phyloP scores from a whole-genome alignment of 352 stramenopile genomes.

The Phytophthora constricta region DNA sequence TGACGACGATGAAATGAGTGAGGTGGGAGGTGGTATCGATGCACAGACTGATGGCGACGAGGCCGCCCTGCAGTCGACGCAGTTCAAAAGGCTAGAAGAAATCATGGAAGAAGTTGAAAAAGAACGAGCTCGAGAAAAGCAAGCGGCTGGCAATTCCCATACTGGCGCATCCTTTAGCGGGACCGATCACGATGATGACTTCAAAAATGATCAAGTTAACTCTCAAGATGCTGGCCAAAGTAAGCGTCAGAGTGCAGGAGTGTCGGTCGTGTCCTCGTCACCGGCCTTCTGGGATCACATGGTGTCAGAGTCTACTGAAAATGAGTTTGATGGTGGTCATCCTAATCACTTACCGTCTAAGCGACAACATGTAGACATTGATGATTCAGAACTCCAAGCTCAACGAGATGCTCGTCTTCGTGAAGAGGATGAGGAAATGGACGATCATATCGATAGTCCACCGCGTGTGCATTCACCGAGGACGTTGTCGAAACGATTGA shows the following conservation, averaged over 20 bases:
- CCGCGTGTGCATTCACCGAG: constrained; percentile 48
- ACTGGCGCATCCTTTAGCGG: neutral
- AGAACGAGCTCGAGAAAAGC: constrained; percentile 28
- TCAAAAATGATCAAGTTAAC: neutral
- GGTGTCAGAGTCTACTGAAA: constrained; percentile 17
- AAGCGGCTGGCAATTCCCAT: neutral
- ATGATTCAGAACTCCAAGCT: constrained; percentile 31
- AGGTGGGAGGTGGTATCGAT: constrained; percentile 8
- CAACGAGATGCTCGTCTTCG: constrained; percentile 28
- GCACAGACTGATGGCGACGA: constrained; percentile 6
- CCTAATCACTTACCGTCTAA: neutral
- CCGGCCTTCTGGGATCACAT: constrained; percentile 38
- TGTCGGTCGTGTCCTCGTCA: constrained; percentile 25
- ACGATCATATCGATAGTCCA: constrained; percentile 22
- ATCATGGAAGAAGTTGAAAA: constrained; percentile 56
- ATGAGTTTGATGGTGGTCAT: neutral
- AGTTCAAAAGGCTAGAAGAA: constrained; percentile 47
- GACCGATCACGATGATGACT: neutral
- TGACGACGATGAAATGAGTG: neutral
- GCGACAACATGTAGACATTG: constrained; percentile 23
- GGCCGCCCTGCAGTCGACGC: neutral
- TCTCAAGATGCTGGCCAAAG: neutral
- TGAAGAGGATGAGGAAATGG: constrained; percentile 16
- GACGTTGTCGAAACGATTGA: constrained; percentile 52
- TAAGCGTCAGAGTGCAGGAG: neutral